Base-by-base conservation (phyloP, 768 basidiomycete genomes). In the Pulveroboletus sp. region DNA sequence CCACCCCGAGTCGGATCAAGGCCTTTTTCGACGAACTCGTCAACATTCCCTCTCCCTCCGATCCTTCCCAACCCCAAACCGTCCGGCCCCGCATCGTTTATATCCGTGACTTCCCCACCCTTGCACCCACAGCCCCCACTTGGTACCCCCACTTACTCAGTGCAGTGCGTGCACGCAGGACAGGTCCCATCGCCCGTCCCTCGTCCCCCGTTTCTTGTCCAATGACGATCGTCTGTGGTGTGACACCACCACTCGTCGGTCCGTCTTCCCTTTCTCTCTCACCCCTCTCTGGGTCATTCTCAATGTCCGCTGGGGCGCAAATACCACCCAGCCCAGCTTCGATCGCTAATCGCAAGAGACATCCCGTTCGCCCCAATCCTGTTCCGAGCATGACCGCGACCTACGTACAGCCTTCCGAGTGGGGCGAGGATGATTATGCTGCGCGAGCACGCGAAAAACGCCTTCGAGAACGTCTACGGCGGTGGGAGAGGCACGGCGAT, bases 191-290 rank as follows among this genome's bases (percentile, higher is more conserved):
- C 8, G 68, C 81, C 1, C 73, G 81, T 24, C 75, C 82, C 11
- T 74, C 80, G 6, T 79, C 81, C n/a, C 77, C 82, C 2, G 77
- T 83, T 12, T 56, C 68, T 30, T 81, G 81, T 61, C 89, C 92
- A 3, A 88, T 85, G 58, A 81, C 85, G 8, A 90, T 96, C 40
- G 75, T 96, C 16, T 88, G 95, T 59, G 91, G 92, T n/a, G 82
- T 90, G 60, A 84, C 86, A 1, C 91, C 93, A 23, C 71, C 88
- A 4, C 69, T 92, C n/a, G 70, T 80, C 13, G 76, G 79, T n/a
- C 71, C 79, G 10, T 55, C 62, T 58, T 41, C 68, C 59, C 11
- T 52, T 46, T 13, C 47, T 22, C 43, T 54, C 2, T 29, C 56
- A 30, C 24, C 58, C 47, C 52, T 37, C 26, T 5, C 49, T 5